A percentile compares a stretch with the other conserved stretches of the same genome.
Conservation (phyloP, 2,329 filamentous ascomycete genomes). For the Pseudocercospora musae region DNA sequence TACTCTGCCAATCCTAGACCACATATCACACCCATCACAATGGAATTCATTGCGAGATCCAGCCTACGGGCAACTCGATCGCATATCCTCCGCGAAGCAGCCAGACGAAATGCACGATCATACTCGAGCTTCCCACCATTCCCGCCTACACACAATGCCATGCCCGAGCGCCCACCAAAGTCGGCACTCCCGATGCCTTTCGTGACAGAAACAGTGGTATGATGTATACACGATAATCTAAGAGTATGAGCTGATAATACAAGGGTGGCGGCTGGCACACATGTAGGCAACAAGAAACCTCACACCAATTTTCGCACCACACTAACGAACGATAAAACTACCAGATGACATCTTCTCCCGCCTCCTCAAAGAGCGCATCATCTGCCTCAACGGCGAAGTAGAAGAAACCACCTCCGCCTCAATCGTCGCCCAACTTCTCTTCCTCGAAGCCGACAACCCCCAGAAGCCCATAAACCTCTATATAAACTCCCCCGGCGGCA, state of each 20-base stretch:
- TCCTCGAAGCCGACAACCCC: conserved; percentile 94
- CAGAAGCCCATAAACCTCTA: conserved; percentile 96
- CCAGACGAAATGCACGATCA: conserved; percentile 10
- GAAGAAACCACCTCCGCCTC: conserved; percentile 89
- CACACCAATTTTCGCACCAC: not conserved
- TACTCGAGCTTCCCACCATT: conserved; percentile 24
- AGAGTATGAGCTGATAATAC: conserved; percentile 32
- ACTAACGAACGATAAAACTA: not conserved
- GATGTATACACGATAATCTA: conserved; percentile 13
- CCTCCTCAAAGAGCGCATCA: conserved; percentile 72
- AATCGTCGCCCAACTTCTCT: conserved; percentile 92
- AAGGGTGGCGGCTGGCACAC: conserved; percentile 52
- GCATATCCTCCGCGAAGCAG: conserved; percentile 16
- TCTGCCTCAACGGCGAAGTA: conserved; percentile 88
- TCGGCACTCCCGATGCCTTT: conserved; percentile 49
- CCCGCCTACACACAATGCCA: conserved; percentile 24
- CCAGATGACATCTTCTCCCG: conserved; percentile 46
- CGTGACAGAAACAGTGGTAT: conserved; percentile 50
- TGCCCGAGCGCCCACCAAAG: conserved; percentile 29
- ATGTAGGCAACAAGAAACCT: conserved; percentile 32
- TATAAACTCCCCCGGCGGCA: conserved; percentile 94
- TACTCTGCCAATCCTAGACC: not conserved
- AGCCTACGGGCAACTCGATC: conserved; percentile 26
- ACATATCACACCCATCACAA: conserved; percentile 4
- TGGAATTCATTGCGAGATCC: conserved; percentile 28